A percentile compares a stretch with the other conserved stretches of the same genome.
These are phyloP conservation scores for Elsinoe necatrix DNA, from an alignment of 2,329 filamentous ascomycete genomes.

Conservation along the genomic window DNA sequence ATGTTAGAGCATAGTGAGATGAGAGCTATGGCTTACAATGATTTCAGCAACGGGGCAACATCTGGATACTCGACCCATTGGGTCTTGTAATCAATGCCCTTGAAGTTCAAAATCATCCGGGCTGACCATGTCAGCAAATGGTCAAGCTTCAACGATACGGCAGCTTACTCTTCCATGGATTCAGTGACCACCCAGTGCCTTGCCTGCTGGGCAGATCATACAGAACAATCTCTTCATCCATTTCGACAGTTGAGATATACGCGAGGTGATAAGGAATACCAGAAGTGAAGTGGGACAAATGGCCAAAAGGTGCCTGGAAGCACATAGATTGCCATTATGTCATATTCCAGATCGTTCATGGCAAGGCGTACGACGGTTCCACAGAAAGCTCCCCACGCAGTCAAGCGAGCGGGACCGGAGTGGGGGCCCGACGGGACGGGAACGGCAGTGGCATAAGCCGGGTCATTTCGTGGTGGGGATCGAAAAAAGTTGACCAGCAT, in stretches of 20 bases:
- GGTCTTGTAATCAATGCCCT: constrained; percentile 57
- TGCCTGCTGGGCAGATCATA: constrained; percentile 55
- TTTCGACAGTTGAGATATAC: neutral
- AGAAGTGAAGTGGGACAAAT: neutral
- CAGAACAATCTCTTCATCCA: constrained; percentile 39
- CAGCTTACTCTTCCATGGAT: constrained; percentile 60
- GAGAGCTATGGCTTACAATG: constrained; percentile 34
- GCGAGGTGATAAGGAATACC: neutral
- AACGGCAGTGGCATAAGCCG: neutral
- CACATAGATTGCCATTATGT: constrained; percentile 5
- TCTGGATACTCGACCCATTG: constrained; percentile 64
- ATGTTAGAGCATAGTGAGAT: too few relatives aligned
- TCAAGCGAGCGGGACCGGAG: neutral
- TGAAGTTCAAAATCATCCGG: constrained; percentile 59
- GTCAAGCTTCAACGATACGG: constrained; percentile 11
- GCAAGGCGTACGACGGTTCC: neutral
- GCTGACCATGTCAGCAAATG: constrained; percentile 35
- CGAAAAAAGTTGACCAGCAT: neutral
- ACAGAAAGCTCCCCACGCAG: neutral
- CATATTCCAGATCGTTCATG: neutral
- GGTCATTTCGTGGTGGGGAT: neutral
- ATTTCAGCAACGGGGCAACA: constrained; percentile 48
- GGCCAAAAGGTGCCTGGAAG: neutral
- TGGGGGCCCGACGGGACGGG: neutral
- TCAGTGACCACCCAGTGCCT: constrained; percentile 53